Conservation (phyloP, 768 basidiomycete genomes). For the Lyophyllum decastes region DNA sequence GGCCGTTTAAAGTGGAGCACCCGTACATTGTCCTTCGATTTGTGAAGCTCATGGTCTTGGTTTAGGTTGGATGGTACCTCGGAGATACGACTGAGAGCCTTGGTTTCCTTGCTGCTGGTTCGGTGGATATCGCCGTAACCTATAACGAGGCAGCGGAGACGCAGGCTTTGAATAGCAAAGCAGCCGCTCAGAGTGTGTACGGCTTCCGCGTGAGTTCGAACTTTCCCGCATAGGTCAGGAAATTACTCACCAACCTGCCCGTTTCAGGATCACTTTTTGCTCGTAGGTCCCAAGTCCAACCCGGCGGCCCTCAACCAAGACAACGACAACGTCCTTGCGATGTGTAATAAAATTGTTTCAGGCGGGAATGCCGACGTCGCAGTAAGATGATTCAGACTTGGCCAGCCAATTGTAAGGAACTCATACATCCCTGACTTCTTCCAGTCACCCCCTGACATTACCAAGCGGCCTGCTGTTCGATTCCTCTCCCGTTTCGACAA, state of each 20-base stretch:
- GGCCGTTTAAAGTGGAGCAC: constrained; percentile 11
- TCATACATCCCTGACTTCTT: constrained; percentile 1
- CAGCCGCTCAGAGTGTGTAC: constrained; percentile 36
- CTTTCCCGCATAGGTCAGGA: background rate
- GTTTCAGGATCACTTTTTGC: constrained; percentile 49
- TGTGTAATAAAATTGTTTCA: constrained; percentile 50
- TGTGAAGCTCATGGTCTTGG: background rate
- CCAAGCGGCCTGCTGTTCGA: constrained; percentile 36
- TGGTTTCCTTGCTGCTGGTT: constrained; percentile 37
- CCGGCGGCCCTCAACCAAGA: constrained; percentile 37
- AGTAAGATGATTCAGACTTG: constrained; percentile 24
- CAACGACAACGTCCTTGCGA: constrained; percentile 34
- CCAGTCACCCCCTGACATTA: constrained; percentile 26
- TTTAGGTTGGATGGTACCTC: constrained; percentile 56
- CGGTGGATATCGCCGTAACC: constrained; percentile 51
- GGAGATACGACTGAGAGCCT: constrained; percentile 58
- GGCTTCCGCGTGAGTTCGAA: constrained; percentile 43
- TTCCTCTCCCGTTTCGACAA: constrained; percentile 61
- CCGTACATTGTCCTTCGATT: background rate
- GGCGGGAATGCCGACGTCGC: constrained; percentile 42
- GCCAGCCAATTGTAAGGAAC: no score
- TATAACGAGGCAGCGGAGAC: constrained; percentile 54
- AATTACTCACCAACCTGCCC: background rate
- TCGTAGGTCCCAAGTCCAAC: constrained; percentile 50
- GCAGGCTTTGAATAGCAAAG: constrained; percentile 30